Base-by-base conservation (phyloP, 352 stramenopile genomes). In the Phytophthora megakarya region DNA sequence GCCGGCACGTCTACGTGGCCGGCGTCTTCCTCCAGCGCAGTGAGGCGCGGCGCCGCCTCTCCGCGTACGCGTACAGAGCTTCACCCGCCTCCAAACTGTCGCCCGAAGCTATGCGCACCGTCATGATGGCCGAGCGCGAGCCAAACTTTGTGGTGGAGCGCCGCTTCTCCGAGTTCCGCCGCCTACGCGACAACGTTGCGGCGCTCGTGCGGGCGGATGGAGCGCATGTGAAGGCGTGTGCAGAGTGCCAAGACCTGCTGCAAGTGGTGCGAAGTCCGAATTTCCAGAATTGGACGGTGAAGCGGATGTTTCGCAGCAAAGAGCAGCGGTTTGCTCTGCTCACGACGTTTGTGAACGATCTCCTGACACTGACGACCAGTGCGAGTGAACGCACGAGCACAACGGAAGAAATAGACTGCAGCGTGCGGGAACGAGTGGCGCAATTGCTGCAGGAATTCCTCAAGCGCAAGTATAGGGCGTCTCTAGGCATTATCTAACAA, bases 401-500 rank as follows among this genome's bases (percentile, higher is more conserved):
- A 6, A 37, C 23, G 18, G 53, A 69, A 21, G 49, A 62, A 7
- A 59, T 45, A 7, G 38, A 54, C n/a, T 78, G 70, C 44, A 30
- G 33, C 15, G 38, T 65, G 15, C 52, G 47, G 21, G 47, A 62
- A 49, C 46, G 39, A 35, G 61, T 71, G 16, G 56, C 38, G 6
- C 47, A 58, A 38, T 26, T 72, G 40, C 26, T 75, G 40, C 61
- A 78, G 30, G 35, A 59, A 5, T 79, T 79, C 39, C 43, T 79
- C 11, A 65, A 62, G 10, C 63, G 59, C 22, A 53, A 47, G 23
- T 76, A 55, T 42, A 43, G 55, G 49, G 51, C 54, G 13, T 74
- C 71, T 28, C 53, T 75, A 5, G 71, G 71, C 3, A 75, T 79
- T 23, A 79, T 79, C 35, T 79, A 65, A n/a, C n/a, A n/a, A n/a